Conservation (phyloP, 805 yeast genomes). For the Cyberlindnera mycetangii region DNA sequence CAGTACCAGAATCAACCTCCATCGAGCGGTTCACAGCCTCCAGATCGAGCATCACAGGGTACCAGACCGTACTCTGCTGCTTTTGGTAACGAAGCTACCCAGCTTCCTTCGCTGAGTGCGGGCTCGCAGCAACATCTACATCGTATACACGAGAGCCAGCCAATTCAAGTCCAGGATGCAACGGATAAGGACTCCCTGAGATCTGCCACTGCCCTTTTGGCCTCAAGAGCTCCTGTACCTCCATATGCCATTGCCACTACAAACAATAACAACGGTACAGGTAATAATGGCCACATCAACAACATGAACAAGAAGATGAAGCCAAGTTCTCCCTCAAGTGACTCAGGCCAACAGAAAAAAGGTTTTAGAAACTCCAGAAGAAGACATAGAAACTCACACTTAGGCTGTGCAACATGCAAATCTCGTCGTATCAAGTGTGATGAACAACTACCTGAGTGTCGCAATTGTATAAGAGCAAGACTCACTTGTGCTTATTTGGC, state of each 20-base stretch:
- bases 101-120: conserved; percentile 8
- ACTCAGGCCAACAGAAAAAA: conserved; percentile 12
- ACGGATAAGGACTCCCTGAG: conserved; percentile 3
- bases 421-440: conserved; percentile 63
- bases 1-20: conserved; percentile 5
- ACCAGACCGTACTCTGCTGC: conserved; percentile 3
- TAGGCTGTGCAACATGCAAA: conserved; percentile 73
- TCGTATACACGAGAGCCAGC: conserved; percentile 11
- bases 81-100: conserved; percentile 5
- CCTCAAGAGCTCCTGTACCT: conserved; percentile 31
- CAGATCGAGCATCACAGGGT: not conserved
- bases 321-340: conserved; percentile 8
- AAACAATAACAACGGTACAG: conserved; percentile 16
- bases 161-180: not conserved
- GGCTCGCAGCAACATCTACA: conserved; percentile 11
- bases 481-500: conserved; percentile 47
- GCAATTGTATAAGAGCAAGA: conserved; percentile 48
- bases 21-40: conserved; percentile 1
- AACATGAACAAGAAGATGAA: conserved; percentile 3
- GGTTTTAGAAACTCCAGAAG: conserved; percentile 38
- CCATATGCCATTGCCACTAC: conserved; percentile 33
- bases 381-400: conserved; percentile 64
- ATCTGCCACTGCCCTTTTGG: conserved; percentile 5
- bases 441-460: conserved; percentile 57
- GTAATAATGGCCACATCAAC: conserved; percentile 5